phyloP scores from a whole-genome alignment of 2,329 filamentous ascomycete genomes.

The Cladorrhinum sp. region DNA sequence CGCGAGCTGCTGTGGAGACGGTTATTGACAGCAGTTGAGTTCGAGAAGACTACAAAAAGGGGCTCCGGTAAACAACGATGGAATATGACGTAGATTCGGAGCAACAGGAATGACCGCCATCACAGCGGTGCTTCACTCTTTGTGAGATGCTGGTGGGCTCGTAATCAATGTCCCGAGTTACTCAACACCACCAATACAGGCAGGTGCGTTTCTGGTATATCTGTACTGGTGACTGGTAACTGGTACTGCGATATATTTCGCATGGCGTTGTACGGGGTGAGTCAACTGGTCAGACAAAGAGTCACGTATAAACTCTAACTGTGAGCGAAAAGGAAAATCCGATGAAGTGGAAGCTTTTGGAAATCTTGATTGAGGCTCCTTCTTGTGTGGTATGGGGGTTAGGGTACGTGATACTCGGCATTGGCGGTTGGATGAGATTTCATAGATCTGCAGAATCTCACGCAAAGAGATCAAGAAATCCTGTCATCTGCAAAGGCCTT shows the following conservation, averaged over 20 bases:
- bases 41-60: background rate
- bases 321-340: background rate
- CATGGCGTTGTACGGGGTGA: background rate
- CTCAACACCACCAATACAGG: background rate
- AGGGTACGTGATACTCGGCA: conserved; percentile 5
- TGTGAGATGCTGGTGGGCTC: background rate
- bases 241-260: background rate
- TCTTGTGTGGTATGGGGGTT: background rate
- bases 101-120: background rate
- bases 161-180: background rate
- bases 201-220: background rate
- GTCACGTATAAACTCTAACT: background rate
- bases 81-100: background rate
- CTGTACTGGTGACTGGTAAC: background rate
- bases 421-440: background rate
- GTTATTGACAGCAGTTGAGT: background rate
- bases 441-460: background rate
- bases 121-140: background rate
- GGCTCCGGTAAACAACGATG: background rate
- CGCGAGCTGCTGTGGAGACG: background rate
- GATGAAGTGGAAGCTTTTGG: background rate
- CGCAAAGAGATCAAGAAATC: background rate
- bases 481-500: background rate
- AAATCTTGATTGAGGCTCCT: background rate
- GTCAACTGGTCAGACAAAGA: background rate